These are phyloP conservation scores for Mortierella claussenii DNA, from an alignment of 192 early-diverging fungal genomes.

Conservation along the genomic window DNA sequence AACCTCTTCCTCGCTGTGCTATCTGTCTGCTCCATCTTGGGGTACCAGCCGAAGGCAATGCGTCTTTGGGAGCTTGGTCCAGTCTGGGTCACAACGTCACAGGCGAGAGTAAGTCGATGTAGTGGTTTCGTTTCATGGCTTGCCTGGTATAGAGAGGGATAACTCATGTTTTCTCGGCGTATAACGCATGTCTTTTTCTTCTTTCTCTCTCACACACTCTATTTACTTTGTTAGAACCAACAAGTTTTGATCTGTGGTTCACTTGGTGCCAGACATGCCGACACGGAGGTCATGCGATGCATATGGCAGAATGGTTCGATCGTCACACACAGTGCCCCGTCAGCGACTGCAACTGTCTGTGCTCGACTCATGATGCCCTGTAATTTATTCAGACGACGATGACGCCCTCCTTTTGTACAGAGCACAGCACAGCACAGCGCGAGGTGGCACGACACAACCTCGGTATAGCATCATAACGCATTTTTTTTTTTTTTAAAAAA, in stretches of 20 bases:
- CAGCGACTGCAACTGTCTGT: constrained; percentile 86
- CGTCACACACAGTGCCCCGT: constrained; percentile 89
- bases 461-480: no score
- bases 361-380: constrained; percentile 55
- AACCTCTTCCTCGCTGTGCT: constrained; percentile 71
- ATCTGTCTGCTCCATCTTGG: constrained; percentile 74
- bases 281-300: constrained; percentile 94
- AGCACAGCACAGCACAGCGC: no score
- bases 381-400: no score
- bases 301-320: constrained; percentile 93
- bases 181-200: neutral
- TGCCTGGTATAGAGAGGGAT: neutral
- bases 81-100: constrained; percentile 46
- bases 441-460: no score
- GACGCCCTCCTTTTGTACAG: no score
- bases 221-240: constrained; percentile 47
- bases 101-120: constrained; percentile 38
- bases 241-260: constrained; percentile 91
- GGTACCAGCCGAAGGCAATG: constrained; percentile 67
- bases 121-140: neutral
- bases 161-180: neutral
- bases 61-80: constrained; percentile 34
- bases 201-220: neutral
- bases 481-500: no score
- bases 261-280: constrained; percentile 99